These are phyloP conservation scores for Mycocalia duriaeana DNA, from an alignment of 1,284 basidiomycete genomes.

Conservation along the genomic window DNA sequence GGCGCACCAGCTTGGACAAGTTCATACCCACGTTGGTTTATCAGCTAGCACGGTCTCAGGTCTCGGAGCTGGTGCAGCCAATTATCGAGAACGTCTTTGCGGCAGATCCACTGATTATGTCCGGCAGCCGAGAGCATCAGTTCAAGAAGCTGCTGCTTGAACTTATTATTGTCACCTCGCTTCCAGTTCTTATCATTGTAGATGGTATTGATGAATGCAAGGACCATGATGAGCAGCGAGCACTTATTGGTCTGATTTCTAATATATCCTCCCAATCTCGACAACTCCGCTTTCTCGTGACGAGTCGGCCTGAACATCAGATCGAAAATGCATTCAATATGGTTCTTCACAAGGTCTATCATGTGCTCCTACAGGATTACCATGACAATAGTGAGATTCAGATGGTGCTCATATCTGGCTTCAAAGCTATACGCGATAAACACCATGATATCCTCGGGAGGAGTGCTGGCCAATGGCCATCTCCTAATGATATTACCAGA, in stretches of 20 bases:
- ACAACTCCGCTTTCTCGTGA: not conserved
- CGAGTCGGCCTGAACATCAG: not conserved
- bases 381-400: not conserved
- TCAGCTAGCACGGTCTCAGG: too few relatives aligned
- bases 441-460: not conserved
- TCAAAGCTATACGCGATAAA: not conserved
- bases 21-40: too few relatives aligned
- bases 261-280: not conserved
- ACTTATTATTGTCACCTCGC: not conserved
- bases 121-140: not conserved
- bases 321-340: slow-evolving; percentile 1
- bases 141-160: not conserved
- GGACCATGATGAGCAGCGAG: not conserved
- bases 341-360: not conserved
- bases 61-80: too few relatives aligned
- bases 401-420: not conserved
- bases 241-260: not conserved
- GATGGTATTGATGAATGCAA: slow-evolving; percentile 1
- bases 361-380: not conserved
- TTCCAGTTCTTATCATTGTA: not conserved
- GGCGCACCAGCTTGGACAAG: too few relatives aligned
- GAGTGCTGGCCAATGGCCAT: not conserved
- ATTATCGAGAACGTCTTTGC: too few relatives aligned
- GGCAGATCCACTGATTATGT: too few relatives aligned
- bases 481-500: not conserved